Evolutionary conservation across 345 rosid genomes (phyloP).

Genomic region (Fremontodendron californicum): DNA sequence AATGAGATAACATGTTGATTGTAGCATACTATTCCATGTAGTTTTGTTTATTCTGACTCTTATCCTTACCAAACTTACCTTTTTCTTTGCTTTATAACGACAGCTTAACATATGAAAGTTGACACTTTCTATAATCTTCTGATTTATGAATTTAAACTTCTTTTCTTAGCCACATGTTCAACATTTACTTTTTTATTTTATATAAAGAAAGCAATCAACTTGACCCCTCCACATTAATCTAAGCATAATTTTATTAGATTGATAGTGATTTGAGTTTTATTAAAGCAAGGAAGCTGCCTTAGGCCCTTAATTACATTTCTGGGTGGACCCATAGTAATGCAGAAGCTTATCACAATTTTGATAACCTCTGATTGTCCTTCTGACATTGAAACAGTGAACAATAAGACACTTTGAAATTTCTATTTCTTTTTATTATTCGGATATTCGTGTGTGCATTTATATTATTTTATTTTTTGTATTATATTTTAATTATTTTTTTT

Average conservation of each 20-base stretch:
- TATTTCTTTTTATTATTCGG: no score
- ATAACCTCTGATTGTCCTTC: constrained; percentile 22
- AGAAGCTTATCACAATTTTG: constrained; percentile 22
- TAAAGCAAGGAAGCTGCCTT: constrained; percentile 22
- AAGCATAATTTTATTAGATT: constrained; percentile 25
- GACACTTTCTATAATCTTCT: constrained; percentile 16
- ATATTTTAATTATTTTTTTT: no score
- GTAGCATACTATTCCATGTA: constrained; percentile 13
- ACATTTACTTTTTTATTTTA: constrained; percentile 11
- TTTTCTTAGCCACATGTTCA: constrained; percentile 12
- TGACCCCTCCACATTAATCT: constrained; percentile 23
- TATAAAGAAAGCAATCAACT: constrained; percentile 21
- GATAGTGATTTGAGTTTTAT: constrained; percentile 38
- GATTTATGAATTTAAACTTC: constrained; percentile 9
- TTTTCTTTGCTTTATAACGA: constrained; percentile 16
- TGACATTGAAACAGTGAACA: neutral
- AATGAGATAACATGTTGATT: neutral
- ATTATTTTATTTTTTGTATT: neutral
- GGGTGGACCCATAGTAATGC: constrained; percentile 21
- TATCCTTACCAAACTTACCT: constrained; percentile 23
- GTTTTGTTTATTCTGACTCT: constrained; percentile 9
- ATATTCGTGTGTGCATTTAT: no score
- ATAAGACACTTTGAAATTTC: neutral
- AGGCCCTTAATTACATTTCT: neutral
- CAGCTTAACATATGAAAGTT: constrained; percentile 21